These are phyloP conservation scores for Magnaporthiopsis rhizophila DNA, from an alignment of 2,329 filamentous ascomycete genomes.

Conservation along the genomic window DNA sequence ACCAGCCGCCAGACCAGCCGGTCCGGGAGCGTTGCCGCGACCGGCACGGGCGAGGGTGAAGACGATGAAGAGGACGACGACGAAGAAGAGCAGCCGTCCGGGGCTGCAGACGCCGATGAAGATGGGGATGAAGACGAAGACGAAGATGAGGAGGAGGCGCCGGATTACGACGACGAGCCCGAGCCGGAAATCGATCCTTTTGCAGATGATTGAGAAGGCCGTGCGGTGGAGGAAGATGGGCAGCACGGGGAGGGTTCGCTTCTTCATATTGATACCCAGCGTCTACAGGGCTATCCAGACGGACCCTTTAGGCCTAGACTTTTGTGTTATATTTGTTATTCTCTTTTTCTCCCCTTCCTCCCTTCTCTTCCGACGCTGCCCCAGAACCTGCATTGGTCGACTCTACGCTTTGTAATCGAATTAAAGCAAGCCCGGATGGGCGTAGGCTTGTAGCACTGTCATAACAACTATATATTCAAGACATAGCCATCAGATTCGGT, in stretches of 20 bases:
- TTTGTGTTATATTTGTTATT: neutral
- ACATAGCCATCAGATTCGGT: too few relatives aligned
- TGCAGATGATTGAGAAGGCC: neutral
- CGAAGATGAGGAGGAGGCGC: conserved; percentile 9
- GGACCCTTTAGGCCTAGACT: neutral
- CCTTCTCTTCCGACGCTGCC: neutral
- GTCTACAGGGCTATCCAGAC: neutral
- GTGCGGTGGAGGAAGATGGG: neutral
- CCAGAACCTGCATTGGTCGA: too few relatives aligned
- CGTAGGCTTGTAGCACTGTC: too few relatives aligned
- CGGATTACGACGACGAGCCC: conserved; percentile 9
- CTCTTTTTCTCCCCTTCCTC: neutral
- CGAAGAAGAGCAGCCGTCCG: conserved; percentile 12
- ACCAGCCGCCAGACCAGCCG: conserved; percentile 25
- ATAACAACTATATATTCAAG: too few relatives aligned
- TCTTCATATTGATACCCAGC: neutral
- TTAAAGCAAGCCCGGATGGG: neutral
- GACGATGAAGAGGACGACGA: conserved; percentile 10
- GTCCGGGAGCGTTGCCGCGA: conserved; percentile 20
- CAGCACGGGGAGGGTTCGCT: neutral
- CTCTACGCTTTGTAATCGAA: neutral
- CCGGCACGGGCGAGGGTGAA: neutral
- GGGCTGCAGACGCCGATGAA: conserved; percentile 11
- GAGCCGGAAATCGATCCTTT: conserved; percentile 1
- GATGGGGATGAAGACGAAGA: conserved; percentile 11